These are phyloP conservation scores for Sclerotinia subarctica DNA, from an alignment of 2,329 filamentous ascomycete species.

Conservation along the genomic window DNA sequence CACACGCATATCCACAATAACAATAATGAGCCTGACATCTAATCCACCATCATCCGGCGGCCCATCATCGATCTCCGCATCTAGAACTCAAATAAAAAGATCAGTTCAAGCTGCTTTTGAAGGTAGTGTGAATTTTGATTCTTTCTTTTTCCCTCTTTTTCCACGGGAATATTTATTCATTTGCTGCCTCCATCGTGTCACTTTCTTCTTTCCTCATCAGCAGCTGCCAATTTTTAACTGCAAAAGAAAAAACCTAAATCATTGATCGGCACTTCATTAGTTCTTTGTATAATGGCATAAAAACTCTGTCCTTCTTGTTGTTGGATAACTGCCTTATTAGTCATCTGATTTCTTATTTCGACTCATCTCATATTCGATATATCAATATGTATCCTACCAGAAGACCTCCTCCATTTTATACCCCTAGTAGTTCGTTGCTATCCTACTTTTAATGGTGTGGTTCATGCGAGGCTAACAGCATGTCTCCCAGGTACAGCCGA, in stretches of 20 bases:
- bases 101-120: constrained; percentile 60
- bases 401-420: constrained; percentile 30
- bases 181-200: constrained; percentile 4
- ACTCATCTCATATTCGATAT: constrained; percentile 19
- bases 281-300: constrained; percentile 7
- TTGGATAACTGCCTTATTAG: constrained; percentile 22
- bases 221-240: neutral
- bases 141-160: constrained; percentile 18
- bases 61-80: constrained; percentile 34
- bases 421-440: constrained; percentile 36
- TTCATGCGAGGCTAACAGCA: constrained; percentile 24
- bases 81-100: constrained; percentile 52
- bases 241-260: neutral
- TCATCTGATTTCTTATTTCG: constrained; percentile 15
- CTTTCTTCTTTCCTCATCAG: neutral
- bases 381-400: constrained; percentile 35
- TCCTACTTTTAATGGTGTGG: constrained; percentile 43
- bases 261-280: constrained; percentile 3
- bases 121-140: constrained; percentile 43
- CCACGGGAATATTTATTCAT: constrained; percentile 12
- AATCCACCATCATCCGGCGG: constrained; percentile 39
- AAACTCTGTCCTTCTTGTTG: constrained; percentile 22
- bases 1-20: constrained; percentile 16
- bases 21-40: constrained; percentile 35
- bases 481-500: constrained; percentile 50